Evolutionary conservation across 148 eudicot genomes (phyloP).

Genomic region (Dianthus caryophyllus): DNA sequence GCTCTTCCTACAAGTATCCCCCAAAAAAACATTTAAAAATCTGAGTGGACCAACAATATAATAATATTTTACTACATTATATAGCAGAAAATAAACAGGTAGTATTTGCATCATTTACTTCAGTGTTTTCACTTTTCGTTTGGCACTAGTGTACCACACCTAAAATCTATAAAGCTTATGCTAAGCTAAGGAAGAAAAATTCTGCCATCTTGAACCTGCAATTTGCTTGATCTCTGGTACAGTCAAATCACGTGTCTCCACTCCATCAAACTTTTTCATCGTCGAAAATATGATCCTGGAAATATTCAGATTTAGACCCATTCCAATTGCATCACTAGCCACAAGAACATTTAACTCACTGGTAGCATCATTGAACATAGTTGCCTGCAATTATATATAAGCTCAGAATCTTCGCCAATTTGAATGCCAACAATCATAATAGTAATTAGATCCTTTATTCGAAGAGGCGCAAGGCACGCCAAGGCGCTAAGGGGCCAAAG

Average conservation of each 20-base stretch:
- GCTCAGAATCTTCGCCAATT: slow-evolving; percentile 10
- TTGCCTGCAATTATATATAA: slow-evolving; percentile 74
- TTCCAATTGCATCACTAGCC: slow-evolving; percentile 99
- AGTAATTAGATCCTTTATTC: no score
- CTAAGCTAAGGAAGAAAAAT: not conserved
- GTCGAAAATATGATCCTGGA: slow-evolving; percentile 89
- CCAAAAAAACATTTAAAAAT: not conserved
- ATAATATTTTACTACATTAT: not conserved
- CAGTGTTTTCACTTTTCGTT: not conserved
- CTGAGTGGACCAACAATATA: not conserved
- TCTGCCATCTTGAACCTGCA: slow-evolving; percentile 54
- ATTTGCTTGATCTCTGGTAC: slow-evolving; percentile 94
- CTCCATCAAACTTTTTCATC: slow-evolving; percentile 79
- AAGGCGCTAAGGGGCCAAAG: no score
- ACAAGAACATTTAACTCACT: slow-evolving; percentile 95
- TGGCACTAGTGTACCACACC: no score
- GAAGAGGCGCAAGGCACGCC: no score
- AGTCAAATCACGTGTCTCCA: slow-evolving; percentile 62
- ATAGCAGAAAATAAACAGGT: not conserved
- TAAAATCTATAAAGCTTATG: not conserved
- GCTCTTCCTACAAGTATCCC: slow-evolving; percentile 72
- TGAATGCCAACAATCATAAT: not conserved
- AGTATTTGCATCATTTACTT: slow-evolving; percentile 1
- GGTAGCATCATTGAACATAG: slow-evolving; percentile 85
- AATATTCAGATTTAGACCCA: slow-evolving; percentile 97